These are phyloP conservation scores for Sanghuangporus weigelae DNA, from an alignment of 1,284 basidiomycete genomes.

Conservation along the genomic window DNA sequence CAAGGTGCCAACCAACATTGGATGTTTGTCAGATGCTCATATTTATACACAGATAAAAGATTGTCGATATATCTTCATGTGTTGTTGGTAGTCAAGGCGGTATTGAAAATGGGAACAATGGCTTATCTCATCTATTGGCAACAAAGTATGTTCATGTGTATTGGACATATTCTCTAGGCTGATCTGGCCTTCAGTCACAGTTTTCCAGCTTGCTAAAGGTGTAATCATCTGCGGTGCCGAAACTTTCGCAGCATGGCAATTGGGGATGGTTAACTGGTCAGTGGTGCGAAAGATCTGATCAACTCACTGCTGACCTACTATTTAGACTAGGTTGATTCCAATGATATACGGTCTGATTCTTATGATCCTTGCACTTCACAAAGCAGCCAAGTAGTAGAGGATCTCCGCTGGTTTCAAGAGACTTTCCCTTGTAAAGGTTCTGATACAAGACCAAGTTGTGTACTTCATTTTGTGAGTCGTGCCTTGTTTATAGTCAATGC, in stretches of 20 bases:
- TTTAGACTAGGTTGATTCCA: background rate
- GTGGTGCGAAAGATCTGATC: background rate
- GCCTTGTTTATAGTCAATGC: background rate
- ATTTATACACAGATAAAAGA: background rate
- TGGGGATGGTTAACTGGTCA: background rate
- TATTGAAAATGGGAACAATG: background rate
- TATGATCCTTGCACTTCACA: background rate
- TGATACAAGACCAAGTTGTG: background rate
- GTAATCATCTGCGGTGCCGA: background rate
- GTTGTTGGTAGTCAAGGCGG: background rate
- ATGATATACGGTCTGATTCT: background rate
- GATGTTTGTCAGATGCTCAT: background rate
- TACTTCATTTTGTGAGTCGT: background rate
- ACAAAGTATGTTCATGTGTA: background rate
- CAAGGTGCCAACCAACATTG: background rate
- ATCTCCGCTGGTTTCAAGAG: background rate
- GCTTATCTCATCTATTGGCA: background rate
- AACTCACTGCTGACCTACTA: background rate
- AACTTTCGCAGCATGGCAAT: background rate
- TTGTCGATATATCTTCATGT: background rate
- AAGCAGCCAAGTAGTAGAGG: background rate
- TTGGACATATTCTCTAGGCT: background rate
- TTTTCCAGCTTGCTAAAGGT: background rate
- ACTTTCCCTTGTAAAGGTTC: background rate
- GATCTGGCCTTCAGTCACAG: background rate